Base-by-base conservation (phyloP, 305 asterid species). In the Salvia sclarea region DNA sequence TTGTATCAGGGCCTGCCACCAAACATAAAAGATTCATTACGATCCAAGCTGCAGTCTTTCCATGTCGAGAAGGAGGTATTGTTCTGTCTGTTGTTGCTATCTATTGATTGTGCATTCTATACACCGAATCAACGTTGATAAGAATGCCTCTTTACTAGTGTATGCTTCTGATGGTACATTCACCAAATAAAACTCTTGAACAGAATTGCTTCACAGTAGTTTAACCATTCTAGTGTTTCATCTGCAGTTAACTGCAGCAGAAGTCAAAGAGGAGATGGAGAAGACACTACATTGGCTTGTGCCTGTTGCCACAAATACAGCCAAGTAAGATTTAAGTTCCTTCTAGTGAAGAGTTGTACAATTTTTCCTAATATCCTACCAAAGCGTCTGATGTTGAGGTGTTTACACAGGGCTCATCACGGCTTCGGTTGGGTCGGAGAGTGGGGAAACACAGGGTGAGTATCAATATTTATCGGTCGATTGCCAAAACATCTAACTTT, bases 341-440 rank as follows among this genome's bases (percentile, higher is more conserved):
- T 68, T 44, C 52, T 40, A 47, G 11, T 48, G 45, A 68, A 56
- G 25, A 31, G 31, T 31, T 56, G 21, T 13, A 25, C 38, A 20
- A 20, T 20, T 25, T 55, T 31, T 17, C 20, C 20, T 4, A 2
- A 10, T 63, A 43, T 57, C 65, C 20, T 54, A 54, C 14, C 35
- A 44, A n/a, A 78, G 22, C 25, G 59, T 60, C 54, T 49, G 58
- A 60, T 21, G 44, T 62, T 61, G 24, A 33, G 40, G 33, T 35
- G 43, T 71, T 37, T 13, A 47, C 61, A 60, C 82, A 90, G 97
- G 72, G 97, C 90, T 59, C 88, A 90, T 79, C 90, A 90, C 61
- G 97, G 97, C 70, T 90, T 87, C 61, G 96, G 96, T 47, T 90
- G 96, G 96, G 96, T 90, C 41, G 96, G 96, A 71, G 97, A 90